Base-by-base conservation (phyloP, 1,284 basidiomycete species). In the Hemileia vastatrix region DNA sequence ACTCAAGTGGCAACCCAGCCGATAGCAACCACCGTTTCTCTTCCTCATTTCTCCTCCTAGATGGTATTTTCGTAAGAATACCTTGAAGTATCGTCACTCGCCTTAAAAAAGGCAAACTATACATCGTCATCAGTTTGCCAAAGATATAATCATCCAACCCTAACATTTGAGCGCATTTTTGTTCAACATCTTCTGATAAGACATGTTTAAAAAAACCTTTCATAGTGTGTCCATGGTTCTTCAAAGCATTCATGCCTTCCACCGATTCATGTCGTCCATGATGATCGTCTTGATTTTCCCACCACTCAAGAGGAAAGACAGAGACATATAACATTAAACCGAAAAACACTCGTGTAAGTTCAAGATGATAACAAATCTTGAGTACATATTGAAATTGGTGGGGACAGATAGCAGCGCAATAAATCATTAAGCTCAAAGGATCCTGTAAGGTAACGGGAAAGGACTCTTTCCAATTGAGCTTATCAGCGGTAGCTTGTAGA, bases 321-420 rank as follows among this genome's bases (percentile, higher is more conserved):
- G 21, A 6, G 54, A 55, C 1, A 56, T n/a, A 31, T 51, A 56
- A 45, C 47, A 51, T 15, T n/a, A 94, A 78, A 0, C 87, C 87
- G 50, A 95, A 83, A 69, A 90, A 86, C 0, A 85, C 85, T 5
- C 90, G 84, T 0, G 89, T 87, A 27, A 96, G 81, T 68, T 86
- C 86, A 5, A 89, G 88, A 72, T 93, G 93, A 77, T 92, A 96
- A 2, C 86, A 83, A 69, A 94, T 81, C 50, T 88, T 81, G 27
- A 90, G 82, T 54, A 93, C 85, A 68, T 93, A 86, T 32, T 86
- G 84, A 33, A 96, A 81, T 72, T 90, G 86, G 64, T 91, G 88
- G 0, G 90, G 91, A 0, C 87, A 85, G 32, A 94, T 85, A 1
- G 88, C 86, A 0, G 91, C 90, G 0, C 86, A 84, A 77, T 96